phyloP scores from a whole-genome alignment of 305 asterid species.

The Andrographis paniculata region DNA sequence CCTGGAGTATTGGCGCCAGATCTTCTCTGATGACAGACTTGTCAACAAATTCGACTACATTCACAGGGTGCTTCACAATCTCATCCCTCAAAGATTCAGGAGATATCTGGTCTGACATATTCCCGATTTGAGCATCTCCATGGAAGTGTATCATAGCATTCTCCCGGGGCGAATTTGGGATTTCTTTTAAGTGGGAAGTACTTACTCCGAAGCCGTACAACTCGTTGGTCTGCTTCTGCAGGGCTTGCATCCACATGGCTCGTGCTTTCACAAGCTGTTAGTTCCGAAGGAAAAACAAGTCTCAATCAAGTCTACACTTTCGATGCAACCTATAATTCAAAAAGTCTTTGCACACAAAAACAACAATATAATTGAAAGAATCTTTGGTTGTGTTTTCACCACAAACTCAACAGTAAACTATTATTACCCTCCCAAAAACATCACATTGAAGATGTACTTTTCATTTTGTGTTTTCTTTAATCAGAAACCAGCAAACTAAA shows the following conservation, averaged over 20 bases:
- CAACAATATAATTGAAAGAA: too few relatives aligned
- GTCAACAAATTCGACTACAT: slow-evolving; percentile 46
- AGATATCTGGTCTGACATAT: slow-evolving; percentile 22
- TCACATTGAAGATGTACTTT: too few relatives aligned
- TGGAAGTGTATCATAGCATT: slow-evolving; percentile 24
- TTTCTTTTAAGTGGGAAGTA: slow-evolving; percentile 34
- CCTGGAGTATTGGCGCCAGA: slow-evolving; percentile 26
- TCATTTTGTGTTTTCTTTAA: too few relatives aligned
- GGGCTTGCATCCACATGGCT: slow-evolving; percentile 87
- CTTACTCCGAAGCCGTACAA: slow-evolving; percentile 43
- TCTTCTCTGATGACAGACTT: slow-evolving; percentile 52
- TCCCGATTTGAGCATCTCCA: slow-evolving; percentile 35
- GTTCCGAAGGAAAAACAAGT: background rate
- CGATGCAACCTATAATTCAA: background rate
- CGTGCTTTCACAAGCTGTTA: slow-evolving; percentile 74
- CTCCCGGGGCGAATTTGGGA: slow-evolving; percentile 35
- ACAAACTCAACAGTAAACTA: slow-evolving; percentile 5
- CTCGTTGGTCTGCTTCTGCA: slow-evolving; percentile 58
- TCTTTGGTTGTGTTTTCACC: background rate
- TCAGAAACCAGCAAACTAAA: too few relatives aligned
- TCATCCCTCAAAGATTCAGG: slow-evolving; percentile 31
- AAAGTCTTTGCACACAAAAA: background rate
- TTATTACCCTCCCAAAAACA: slow-evolving; percentile 3
- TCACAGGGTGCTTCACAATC: slow-evolving; percentile 34
- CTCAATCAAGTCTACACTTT: background rate